Evolutionary conservation across 2,329 filamentous ascomycete genomes (phyloP).

Genomic region (Chaetomiaceae sp.): DNA sequence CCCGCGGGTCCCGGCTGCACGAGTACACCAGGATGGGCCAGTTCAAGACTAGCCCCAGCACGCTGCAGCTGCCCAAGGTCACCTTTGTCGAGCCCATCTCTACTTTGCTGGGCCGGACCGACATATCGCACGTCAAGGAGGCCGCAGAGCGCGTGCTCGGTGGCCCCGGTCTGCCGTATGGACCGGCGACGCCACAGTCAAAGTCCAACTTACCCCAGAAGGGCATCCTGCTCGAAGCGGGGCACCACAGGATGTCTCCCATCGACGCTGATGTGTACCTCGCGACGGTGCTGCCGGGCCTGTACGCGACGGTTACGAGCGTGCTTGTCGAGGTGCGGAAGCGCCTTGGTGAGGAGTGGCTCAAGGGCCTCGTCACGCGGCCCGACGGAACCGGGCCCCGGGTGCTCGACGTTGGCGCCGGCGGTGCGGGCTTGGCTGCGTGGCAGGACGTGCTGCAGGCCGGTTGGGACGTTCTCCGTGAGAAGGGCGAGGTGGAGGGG

Average conservation of each 20-base stretch:
- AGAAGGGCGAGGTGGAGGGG: slow-evolving; percentile 41
- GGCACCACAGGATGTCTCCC: slow-evolving; percentile 63
- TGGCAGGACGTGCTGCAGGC: slow-evolving; percentile 75
- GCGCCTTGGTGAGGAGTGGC: slow-evolving; percentile 66
- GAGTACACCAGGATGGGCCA: slow-evolving; percentile 69
- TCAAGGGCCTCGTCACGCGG: slow-evolving; percentile 58
- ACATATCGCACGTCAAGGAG: slow-evolving; percentile 69
- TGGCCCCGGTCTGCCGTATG: slow-evolving; percentile 70
- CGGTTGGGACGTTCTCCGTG: slow-evolving; percentile 70
- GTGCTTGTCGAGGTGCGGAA: slow-evolving; percentile 69
- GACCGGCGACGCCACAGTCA: slow-evolving; percentile 62
- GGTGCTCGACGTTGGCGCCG: slow-evolving; percentile 70
- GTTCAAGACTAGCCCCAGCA: slow-evolving; percentile 68
- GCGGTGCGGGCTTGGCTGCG: slow-evolving; percentile 67
- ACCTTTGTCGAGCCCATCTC: slow-evolving; percentile 67
- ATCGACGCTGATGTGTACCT: slow-evolving; percentile 73
- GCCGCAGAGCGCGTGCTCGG: slow-evolving; percentile 73
- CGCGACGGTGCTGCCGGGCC: slow-evolving; percentile 63
- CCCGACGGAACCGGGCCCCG: slow-evolving; percentile 54
- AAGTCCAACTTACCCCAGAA: slow-evolving; percentile 57
- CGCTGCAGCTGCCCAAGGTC: slow-evolving; percentile 68
- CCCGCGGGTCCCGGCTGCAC: slow-evolving; percentile 56
- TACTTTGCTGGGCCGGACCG: slow-evolving; percentile 60
- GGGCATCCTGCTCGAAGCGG: slow-evolving; percentile 59
- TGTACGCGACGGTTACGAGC: slow-evolving; percentile 64